phyloP scores from a whole-genome alignment of 352 stramenopile genomes.

The Blastocystis sp. region DNA sequence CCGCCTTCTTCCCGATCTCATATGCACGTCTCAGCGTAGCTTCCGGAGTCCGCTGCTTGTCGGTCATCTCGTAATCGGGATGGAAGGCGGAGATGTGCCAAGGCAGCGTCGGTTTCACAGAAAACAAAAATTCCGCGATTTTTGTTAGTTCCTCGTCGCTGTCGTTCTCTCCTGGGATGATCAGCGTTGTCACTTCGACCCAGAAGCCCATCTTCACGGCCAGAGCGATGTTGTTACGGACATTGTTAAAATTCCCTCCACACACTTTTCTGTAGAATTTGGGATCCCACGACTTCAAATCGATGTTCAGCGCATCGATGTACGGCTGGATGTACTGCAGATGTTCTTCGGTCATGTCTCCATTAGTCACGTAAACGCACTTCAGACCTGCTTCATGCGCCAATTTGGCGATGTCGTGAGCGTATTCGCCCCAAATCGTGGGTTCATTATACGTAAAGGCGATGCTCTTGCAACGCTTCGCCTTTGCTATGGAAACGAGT shows the following conservation, averaged over 20 bases:
- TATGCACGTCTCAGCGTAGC: slow-evolving; percentile 45
- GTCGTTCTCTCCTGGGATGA: slow-evolving; percentile 59
- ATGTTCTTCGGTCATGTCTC: slow-evolving; percentile 49
- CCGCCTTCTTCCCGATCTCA: slow-evolving; percentile 23
- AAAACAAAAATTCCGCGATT: slow-evolving; percentile 37
- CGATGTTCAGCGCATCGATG: slow-evolving; percentile 54
- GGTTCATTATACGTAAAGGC: slow-evolving; percentile 60
- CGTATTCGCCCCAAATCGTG: slow-evolving; percentile 57
- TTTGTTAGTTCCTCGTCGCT: slow-evolving; percentile 8
- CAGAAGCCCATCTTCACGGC: slow-evolving; percentile 57
- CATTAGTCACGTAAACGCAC: slow-evolving; percentile 58
- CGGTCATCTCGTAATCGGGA: slow-evolving; percentile 56
- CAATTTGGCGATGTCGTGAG: slow-evolving; percentile 53
- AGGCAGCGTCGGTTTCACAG: slow-evolving; percentile 6
- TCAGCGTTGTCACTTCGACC: slow-evolving; percentile 58
- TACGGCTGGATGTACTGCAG: slow-evolving; percentile 54
- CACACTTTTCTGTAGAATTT: slow-evolving; percentile 56
- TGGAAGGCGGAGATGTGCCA: slow-evolving; percentile 61
- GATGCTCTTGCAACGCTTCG: slow-evolving; percentile 30
- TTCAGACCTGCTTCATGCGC: slow-evolving; percentile 47
- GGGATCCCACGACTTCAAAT: slow-evolving; percentile 34
- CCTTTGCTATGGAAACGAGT: background rate
- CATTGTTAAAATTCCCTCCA: slow-evolving; percentile 1
- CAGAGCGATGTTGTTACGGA: background rate
- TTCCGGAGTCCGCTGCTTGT: slow-evolving; percentile 42